Evolutionary conservation across 164 flowering plant species (phyloP).

Genomic region (Buxus sempervirens): DNA sequence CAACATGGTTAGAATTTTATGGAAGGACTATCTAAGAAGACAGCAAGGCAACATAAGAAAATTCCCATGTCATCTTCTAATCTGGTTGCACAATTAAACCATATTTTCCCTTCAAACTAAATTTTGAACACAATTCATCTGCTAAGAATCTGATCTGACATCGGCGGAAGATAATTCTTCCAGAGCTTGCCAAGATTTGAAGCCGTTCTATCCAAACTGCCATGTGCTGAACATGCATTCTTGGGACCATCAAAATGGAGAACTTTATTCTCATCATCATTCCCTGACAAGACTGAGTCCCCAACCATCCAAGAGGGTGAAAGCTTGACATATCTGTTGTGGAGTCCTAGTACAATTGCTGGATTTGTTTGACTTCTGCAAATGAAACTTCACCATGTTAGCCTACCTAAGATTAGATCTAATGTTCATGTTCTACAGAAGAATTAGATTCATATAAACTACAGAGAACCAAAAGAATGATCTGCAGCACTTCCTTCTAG

Average conservation of each 20-base stretch:
- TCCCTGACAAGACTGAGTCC: slow-evolving; percentile 2
- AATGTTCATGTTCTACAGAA: no score
- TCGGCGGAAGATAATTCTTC: slow-evolving; percentile 25
- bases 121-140: background rate
- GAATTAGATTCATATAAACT: no score
- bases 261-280: background rate
- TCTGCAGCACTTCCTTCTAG: no score
- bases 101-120: background rate
- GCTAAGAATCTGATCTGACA: slow-evolving; percentile 19
- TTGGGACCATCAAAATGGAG: slow-evolving; percentile 23
- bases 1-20: background rate
- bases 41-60: background rate
- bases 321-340: slow-evolving; percentile 27
- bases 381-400: background rate
- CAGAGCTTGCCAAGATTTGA: slow-evolving; percentile 15
- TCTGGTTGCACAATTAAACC: background rate
- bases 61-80: background rate
- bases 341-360: slow-evolving; percentile 26
- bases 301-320: slow-evolving; percentile 22
- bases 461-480: no score
- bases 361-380: slow-evolving; percentile 15
- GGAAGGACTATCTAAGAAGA: background rate
- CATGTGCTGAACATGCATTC: slow-evolving; percentile 17
- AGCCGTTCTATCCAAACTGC: background rate
- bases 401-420: background rate